Evolutionary conservation across 805 yeast genomes (phyloP), one percentile per base, ranked within the genome.

Genomic region (Babjeviella inositovora): DNA sequence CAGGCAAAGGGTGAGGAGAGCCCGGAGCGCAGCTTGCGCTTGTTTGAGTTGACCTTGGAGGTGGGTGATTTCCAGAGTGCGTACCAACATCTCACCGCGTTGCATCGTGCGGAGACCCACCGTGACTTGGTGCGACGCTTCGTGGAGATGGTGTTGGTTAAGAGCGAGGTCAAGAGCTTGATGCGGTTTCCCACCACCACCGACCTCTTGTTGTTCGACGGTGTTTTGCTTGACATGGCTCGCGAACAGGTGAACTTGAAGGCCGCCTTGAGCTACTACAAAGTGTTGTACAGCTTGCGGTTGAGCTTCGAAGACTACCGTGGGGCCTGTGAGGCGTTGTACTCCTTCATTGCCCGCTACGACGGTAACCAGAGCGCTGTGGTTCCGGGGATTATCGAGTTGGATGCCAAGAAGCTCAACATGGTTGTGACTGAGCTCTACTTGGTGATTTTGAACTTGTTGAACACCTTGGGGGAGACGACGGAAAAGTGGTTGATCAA

Each of bases 241-340:
- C 6, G 6, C 6, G 15, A 20, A 6, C 15, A 20, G 11, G 9
- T n/a, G 22, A 11, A 13, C 7, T 13, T 20, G 11, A 20, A 20
- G 22, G 14, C 6, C 13, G 9, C 11, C 14, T 20, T 20, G 14
- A 20, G 9, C 9, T 20, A 20, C 14, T 20, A 20, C 14, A 20
- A 20, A 13, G 22, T 20, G 13, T 20, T 20, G 15, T 20, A 20
- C 11, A 20, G 22, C 14, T 20, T 14, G 22, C 13, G 22, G n/a
- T 20, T 20, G 11, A 20, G n/a, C 7, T n/a, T 13, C 11, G 15
- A 16, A 13, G 22, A 20, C 6, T 7, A 8, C 6, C 25, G 49
- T 18, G 49, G 48, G 3, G 47, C 49, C 2, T 32, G 35, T 11
- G 47, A 43, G 22, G 35, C 47, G 2, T 32, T 43, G 23, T 43